A percentile compares a stretch with the other conserved stretches of the same genome.
phyloP scores from a whole-genome alignment of 345 rosid species.

The Combretum micranthum region DNA sequence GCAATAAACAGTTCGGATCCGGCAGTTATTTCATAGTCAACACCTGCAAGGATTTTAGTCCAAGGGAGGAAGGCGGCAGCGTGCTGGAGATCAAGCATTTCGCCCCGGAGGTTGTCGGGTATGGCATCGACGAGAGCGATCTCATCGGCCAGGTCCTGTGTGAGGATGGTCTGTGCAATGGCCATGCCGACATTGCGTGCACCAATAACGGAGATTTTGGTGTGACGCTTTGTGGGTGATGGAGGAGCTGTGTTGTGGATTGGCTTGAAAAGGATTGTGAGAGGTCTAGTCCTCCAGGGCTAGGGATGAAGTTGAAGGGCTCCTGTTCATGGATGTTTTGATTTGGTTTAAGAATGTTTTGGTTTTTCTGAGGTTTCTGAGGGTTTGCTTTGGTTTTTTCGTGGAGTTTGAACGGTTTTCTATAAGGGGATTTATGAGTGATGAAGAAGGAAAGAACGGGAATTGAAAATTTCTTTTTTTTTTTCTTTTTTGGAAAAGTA shows the following conservation, averaged over 20 bases:
- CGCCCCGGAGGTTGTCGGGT: constrained; percentile 71
- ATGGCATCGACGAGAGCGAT: constrained; percentile 67
- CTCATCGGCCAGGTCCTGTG: constrained; percentile 70
- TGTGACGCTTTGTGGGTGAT: constrained; percentile 45
- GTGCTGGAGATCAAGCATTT: constrained; percentile 99
- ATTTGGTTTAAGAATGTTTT: too few relatives aligned
- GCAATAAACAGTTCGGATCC: constrained; percentile 86
- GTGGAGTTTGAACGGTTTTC: too few relatives aligned
- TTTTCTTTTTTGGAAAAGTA: too few relatives aligned
- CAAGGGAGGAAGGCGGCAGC: constrained; percentile 98
- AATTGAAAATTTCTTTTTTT: too few relatives aligned
- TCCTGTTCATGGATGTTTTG: too few relatives aligned
- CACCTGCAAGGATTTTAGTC: constrained; percentile 63
- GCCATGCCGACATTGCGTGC: constrained; percentile 97
- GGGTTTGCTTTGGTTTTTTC: too few relatives aligned
- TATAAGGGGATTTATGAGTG: too few relatives aligned
- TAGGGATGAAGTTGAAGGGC: too few relatives aligned
- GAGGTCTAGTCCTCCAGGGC: too few relatives aligned
- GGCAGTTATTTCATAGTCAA: constrained; percentile 56
- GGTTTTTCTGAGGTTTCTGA: too few relatives aligned
- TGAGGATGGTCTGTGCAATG: constrained; percentile 90
- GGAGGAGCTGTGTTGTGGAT: constrained; percentile 45
- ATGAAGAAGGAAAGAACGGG: too few relatives aligned
- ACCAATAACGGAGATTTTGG: constrained; percentile 79
- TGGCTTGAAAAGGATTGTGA: constrained; percentile 61